Base-by-base conservation (phyloP, 495 filamentous ascomycete genomes). In the Penicillium paradoxum region DNA sequence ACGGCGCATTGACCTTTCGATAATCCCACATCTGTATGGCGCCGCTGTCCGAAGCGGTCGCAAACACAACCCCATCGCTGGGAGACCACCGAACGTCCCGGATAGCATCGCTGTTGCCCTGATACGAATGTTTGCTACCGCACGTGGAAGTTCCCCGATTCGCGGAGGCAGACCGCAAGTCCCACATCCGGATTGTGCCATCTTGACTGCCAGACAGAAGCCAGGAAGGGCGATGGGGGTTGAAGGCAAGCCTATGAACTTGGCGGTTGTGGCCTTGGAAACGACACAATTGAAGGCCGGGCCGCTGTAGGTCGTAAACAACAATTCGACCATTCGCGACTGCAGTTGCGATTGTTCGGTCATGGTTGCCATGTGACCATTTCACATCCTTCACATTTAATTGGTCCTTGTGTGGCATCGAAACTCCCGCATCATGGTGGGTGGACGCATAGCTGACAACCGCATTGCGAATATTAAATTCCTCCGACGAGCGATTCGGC, bases 151-250 rank as follows among this genome's bases (percentile, higher is more conserved):
- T 70, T 15, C 74, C 69, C 51, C 74, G 70, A 48, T 78, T 69
- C 29, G 73, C 57, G 24, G 72, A 72, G 41, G 79, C 73, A 27
- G 78, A 73, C 36, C 86, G 75, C 53, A 89, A 61, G 71, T 90
- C 86, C 86, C 86, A 90, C 62, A 89, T 81, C 46, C 89, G 87
- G 42, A 96, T 88, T 13, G 87, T 88, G 48, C 87, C 87, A 75
- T 97, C 93, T 71, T 96, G 91, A 64, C 91, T 91, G 21, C 88
- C 93, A 4, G 91, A 95, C 21, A 97, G 76, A 32, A 97, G 69
- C 75, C 84, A 81, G 51, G 81, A 83, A 46, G 85, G 84, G 54
- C 81, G 75, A 63, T 88, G 85, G 2, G 93, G 91, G 64, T 91
- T 96, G 69, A 97, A 89, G 37, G 89, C 90, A 33, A 98, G 75